These are phyloP conservation scores for Aquilaria yunnanensis DNA, from an alignment of 345 rosid genomes.

Conservation along the genomic window DNA sequence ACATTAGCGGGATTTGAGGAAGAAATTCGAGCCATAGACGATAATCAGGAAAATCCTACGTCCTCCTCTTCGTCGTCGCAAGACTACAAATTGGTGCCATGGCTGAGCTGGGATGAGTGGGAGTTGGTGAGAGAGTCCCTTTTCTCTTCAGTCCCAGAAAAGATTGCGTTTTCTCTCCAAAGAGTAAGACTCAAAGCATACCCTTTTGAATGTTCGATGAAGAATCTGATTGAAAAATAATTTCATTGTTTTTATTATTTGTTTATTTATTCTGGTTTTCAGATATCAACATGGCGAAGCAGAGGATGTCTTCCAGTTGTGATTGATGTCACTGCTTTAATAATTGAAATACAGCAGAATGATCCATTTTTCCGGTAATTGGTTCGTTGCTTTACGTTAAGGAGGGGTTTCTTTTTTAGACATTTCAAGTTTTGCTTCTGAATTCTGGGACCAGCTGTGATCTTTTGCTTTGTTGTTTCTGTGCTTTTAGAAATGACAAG, in stretches of 20 bases:
- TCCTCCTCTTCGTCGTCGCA: slow-evolving; percentile 26
- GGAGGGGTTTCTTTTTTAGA: too few species aligned
- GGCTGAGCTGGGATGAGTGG: slow-evolving; percentile 97
- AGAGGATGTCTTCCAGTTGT: slow-evolving; percentile 80
- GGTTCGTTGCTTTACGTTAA: neutral
- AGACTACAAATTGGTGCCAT: slow-evolving; percentile 67
- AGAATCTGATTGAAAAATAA: neutral
- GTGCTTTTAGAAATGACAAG: slow-evolving; percentile 35
- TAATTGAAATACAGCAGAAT: slow-evolving; percentile 67
- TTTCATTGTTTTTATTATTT: neutral
- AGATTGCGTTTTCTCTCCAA: slow-evolving; percentile 45
- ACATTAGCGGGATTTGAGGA: slow-evolving; percentile 32
- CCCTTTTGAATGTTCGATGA: slow-evolving; percentile 6
- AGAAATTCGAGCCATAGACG: slow-evolving; percentile 26
- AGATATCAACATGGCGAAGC: slow-evolving; percentile 81
- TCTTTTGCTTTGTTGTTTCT: neutral
- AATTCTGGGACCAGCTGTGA: neutral
- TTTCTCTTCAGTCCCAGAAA: slow-evolving; percentile 60
- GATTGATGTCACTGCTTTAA: slow-evolving; percentile 77
- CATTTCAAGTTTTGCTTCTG: neutral
- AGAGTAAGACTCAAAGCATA: slow-evolving; percentile 39
- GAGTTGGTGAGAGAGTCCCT: slow-evolving; percentile 68
- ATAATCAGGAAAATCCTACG: slow-evolving; percentile 22
- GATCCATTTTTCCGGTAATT: slow-evolving; percentile 68
- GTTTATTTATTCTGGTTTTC: neutral